Evolutionary conservation across 352 stramenopile species (phyloP).

Genomic region (Pythium sukuiense): DNA sequence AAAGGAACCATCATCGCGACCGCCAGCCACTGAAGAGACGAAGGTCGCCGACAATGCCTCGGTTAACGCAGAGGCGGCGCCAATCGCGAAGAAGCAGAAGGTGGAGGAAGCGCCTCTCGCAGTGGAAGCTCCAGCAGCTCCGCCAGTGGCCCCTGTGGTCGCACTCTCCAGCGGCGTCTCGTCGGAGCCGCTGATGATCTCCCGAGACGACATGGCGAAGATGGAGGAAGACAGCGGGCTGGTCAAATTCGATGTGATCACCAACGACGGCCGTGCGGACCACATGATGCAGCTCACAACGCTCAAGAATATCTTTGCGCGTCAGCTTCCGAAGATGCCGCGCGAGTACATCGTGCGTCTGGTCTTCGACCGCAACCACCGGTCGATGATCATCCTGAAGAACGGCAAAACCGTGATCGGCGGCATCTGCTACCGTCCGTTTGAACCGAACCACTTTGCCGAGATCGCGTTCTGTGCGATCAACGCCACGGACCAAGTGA

Average conservation of each 20-base stretch:
- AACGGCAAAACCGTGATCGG: constrained; percentile 93
- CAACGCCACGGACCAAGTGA: constrained; percentile 95
- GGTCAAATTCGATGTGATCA: constrained; percentile 89
- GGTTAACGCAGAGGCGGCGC: not conserved
- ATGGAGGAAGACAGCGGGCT: constrained; percentile 79
- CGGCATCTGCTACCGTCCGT: constrained; percentile 97
- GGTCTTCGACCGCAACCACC: constrained; percentile 96
- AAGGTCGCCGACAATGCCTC: not conserved
- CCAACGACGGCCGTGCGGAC: constrained; percentile 87
- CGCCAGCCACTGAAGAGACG: not conserved
- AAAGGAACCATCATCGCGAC: constrained; percentile 21
- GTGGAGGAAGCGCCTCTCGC: constrained; percentile 23
- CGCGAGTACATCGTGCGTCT: constrained; percentile 99
- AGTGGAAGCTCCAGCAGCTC: not conserved
- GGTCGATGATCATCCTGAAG: constrained; percentile 93
- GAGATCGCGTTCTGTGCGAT: constrained; percentile 99
- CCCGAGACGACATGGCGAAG: constrained; percentile 86
- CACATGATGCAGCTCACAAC: constrained; percentile 93
- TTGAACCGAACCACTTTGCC: constrained; percentile 94
- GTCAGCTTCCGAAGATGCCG: constrained; percentile 99
- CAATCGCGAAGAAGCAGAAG: constrained; percentile 46
- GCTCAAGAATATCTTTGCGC: constrained; percentile 98
- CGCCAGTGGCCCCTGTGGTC: not conserved
- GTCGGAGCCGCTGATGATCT: constrained; percentile 57
- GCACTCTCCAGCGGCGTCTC: constrained; percentile 9